Conservation (phyloP, 306 rosid species). For the Erythrophleum fordii region DNA sequence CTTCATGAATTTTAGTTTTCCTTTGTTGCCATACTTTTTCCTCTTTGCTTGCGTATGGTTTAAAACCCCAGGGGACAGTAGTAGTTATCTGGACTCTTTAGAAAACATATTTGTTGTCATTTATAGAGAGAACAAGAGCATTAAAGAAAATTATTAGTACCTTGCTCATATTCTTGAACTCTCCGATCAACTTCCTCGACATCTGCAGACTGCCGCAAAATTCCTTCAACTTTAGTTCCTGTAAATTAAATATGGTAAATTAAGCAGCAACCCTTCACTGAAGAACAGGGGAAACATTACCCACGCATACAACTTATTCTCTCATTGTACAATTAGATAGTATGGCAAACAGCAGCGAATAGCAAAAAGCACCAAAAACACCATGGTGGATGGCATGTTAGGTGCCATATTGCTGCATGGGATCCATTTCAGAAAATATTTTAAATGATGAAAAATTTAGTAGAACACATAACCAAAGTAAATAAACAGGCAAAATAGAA, state of each 20-base stretch:
- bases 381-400: background rate
- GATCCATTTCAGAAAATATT: background rate
- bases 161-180: slow-evolving; percentile 97
- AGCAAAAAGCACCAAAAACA: background rate
- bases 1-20: background rate
- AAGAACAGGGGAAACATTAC: slow-evolving; percentile 11
- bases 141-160: slow-evolving; percentile 46
- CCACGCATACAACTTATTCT: background rate
- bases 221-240: slow-evolving; percentile 94
- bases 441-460: background rate
- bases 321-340: background rate
- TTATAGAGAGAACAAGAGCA: background rate
- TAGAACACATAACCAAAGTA: no score
- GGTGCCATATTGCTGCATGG: background rate
- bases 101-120: slow-evolving; percentile 15
- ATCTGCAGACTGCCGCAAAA: slow-evolving; percentile 95
- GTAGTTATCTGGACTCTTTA: background rate
- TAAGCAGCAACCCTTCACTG: slow-evolving; percentile 18
- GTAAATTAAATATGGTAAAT: slow-evolving; percentile 29
- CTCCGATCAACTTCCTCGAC: slow-evolving; percentile 97
- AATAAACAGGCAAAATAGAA: no score
- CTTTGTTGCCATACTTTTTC: background rate
- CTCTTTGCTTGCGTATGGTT: background rate
- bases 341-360: background rate
- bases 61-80: background rate